Base-by-base conservation (phyloP, 768 basidiomycete species). In the Pulveroboletus sp. region DNA sequence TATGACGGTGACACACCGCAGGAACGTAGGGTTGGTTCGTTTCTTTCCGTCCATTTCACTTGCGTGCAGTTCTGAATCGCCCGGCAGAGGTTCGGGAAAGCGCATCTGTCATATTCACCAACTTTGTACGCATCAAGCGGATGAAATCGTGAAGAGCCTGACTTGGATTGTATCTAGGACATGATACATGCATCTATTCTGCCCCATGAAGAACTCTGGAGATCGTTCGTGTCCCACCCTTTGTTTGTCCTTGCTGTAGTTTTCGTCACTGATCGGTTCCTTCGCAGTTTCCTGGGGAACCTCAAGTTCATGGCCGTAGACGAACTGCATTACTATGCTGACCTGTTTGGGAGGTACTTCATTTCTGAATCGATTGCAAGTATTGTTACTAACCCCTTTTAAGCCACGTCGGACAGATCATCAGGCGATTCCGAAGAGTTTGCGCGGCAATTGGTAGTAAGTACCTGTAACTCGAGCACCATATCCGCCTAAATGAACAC, bases 1-100 rank as follows among this genome's bases (percentile, higher is more conserved):
- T 95, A 91, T 60, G 92, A 95, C 54, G 92, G 92, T 0, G 92
- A 95, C 60, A 94, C 93, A 0, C 82, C 86, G 0, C 77, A 80
- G 63, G 86, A 89, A 29, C 63, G 67, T 23, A 77, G 92, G 44
- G 67, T 74, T 54, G 75, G 89, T 86, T 49, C 41, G 68, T 56
- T 43, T 14, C 11, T 46, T 43, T 9, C 2, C 29, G 2, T 20
- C 8, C 20, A 1, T 40, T 30, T 6, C 11, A 29, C 17, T 29
- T 37, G 12, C 24, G 14, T 35, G 24, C 22, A 7, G 24, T 45
- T 17, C 35, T 36, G 30, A 35, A 22, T 39, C 42, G 31, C 24
- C 36, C 30, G 35, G 16, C 43, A 87, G 86, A 65, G 16, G 84
- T 93, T 48, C 79, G 93, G 38, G 81, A 84, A 44, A 79, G 70